These are phyloP conservation scores for Simmondsia chinensis DNA, from an alignment of 148 eudicot genomes.

Conservation along the genomic window DNA sequence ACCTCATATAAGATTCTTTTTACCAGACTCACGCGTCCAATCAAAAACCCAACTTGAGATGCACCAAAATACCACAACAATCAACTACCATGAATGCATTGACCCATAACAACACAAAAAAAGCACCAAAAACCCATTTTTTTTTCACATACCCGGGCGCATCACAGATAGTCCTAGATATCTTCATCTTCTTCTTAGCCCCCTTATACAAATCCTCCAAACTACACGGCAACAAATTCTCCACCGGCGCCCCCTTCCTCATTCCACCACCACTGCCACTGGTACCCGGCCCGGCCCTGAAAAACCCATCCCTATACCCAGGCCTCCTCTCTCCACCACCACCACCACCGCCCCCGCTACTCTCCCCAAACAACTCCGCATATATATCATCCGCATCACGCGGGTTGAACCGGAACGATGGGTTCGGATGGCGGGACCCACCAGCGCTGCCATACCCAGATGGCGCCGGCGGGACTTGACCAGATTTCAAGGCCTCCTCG, in stretches of 20 bases:
- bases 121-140: background rate
- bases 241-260: conserved; percentile 67
- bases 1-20: no score
- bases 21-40: no score
- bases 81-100: background rate
- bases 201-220: conserved; percentile 79
- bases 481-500: conserved; percentile 76
- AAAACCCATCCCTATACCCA: conserved; percentile 26
- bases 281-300: conserved; percentile 1
- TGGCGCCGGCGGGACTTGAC: conserved; percentile 64
- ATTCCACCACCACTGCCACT: conserved; percentile 5
- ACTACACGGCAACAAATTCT: conserved; percentile 66
- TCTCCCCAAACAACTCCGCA: conserved; percentile 60
- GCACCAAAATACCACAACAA: no score
- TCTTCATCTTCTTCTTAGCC: conserved; percentile 88
- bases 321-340: conserved; percentile 17
- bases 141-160: conserved; percentile 44
- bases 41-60: no score
- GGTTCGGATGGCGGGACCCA: conserved; percentile 27
- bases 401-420: conserved; percentile 63
- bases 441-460: conserved; percentile 26
- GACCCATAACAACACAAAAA: background rate
- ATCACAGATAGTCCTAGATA: conserved; percentile 58
- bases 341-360: conserved; percentile 10
- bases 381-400: conserved; percentile 86